These are phyloP conservation scores for Zygosaccharomyces kombuchaensis DNA, from an alignment of 805 yeast species.

Conservation along the genomic window DNA sequence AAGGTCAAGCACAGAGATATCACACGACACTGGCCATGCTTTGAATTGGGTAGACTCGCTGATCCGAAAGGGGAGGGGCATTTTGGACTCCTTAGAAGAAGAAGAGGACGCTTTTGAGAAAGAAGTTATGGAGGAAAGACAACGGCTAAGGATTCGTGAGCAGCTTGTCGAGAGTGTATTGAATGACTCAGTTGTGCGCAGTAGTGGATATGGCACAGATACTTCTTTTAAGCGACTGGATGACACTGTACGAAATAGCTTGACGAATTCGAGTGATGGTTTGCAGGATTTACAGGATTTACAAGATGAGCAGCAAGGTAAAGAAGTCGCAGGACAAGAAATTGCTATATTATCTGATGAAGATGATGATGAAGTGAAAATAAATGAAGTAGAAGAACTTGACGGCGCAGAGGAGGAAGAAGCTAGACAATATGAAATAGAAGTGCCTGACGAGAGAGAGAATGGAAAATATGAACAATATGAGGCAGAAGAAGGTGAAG, in stretches of 20 bases:
- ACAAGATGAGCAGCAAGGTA: neutral
- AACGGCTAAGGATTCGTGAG: constrained; percentile 5
- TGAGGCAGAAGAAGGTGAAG: neutral
- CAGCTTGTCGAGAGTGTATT: constrained; percentile 7
- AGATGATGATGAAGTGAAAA: neutral
- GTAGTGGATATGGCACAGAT: constrained; percentile 15
- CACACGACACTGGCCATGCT: constrained; percentile 7
- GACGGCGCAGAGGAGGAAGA: neutral
- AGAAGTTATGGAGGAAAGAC: constrained; percentile 12
- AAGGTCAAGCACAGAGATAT: neutral
- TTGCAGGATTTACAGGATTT: neutral
- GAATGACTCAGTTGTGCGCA: neutral
- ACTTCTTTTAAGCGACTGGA: constrained; percentile 20
- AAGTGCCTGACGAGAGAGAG: neutral
- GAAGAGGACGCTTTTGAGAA: constrained; percentile 13
- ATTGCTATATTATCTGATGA: constrained; percentile 2
- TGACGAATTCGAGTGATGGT: constrained; percentile 11
- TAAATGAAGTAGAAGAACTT: neutral
- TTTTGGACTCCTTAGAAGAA: constrained; percentile 16
- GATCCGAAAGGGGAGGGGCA: constrained; percentile 23
- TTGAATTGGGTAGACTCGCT: constrained; percentile 23
- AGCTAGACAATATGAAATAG: neutral
- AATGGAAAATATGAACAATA: neutral
- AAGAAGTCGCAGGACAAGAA: neutral
- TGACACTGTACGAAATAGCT: constrained; percentile 17